Percentiles rank a stretch among this genome's conserved stretches.
Evolutionary conservation across 1,139 yeast species (phyloP).

Genomic region (Candida sp.): DNA sequence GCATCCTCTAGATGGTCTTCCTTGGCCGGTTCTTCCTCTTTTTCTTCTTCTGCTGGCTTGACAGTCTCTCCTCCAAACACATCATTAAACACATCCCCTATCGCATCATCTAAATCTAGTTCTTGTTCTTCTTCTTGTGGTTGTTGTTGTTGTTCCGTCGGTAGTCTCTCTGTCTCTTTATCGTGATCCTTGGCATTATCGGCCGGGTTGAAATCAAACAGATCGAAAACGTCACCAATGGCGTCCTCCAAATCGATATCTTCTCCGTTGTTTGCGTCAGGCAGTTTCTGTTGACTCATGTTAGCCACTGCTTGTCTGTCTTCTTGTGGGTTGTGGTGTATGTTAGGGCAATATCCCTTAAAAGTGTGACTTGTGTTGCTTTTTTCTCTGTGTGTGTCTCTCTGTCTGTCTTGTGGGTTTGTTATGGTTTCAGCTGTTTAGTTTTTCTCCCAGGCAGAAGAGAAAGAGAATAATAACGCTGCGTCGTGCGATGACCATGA

Average conservation of each 20-base stretch:
- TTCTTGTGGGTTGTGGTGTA: background rate
- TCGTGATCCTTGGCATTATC: slow-evolving; percentile 7
- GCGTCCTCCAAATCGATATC: slow-evolving; percentile 20
- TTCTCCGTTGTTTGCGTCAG: background rate
- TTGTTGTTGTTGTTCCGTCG: slow-evolving; percentile 2
- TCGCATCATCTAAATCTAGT: slow-evolving; percentile 23
- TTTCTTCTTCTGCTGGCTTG: background rate
- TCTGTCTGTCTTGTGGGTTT: background rate
- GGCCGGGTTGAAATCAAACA: slow-evolving; percentile 22
- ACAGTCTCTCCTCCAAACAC: background rate
- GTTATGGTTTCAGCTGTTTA: background rate
- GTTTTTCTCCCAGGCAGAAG: background rate
- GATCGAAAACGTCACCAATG: slow-evolving; percentile 43
- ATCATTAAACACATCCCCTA: slow-evolving; percentile 16
- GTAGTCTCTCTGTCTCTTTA: background rate
- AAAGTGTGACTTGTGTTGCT: slow-evolving; percentile 4
- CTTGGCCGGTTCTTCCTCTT: background rate
- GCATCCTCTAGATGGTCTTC: slow-evolving; percentile 2
- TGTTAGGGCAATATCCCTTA: slow-evolving; percentile 4
- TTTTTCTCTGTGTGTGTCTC: background rate
- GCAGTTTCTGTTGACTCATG: background rate
- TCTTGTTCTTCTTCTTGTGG: slow-evolving; percentile 5
- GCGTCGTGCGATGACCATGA: background rate
- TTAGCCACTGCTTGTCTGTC: too few relatives aligned
- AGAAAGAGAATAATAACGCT: background rate